phyloP scores from a whole-genome alignment of 331 rosid genomes.

The Quercus tomentella region DNA sequence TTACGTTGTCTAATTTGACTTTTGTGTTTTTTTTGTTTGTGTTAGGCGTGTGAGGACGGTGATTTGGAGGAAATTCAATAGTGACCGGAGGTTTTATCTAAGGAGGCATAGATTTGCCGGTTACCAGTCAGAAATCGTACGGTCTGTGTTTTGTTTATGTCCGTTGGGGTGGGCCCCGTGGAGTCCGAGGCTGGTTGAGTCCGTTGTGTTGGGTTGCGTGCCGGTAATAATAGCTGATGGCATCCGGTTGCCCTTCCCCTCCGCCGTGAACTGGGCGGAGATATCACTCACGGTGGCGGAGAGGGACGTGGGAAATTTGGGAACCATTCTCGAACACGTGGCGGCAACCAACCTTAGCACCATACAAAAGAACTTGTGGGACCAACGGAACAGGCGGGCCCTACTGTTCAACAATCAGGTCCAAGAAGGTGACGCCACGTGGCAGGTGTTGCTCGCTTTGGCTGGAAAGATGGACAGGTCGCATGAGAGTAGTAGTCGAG shows the following conservation, averaged over 20 bases:
- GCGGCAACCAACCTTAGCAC: conserved; percentile 64
- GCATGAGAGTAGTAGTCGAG: not conserved
- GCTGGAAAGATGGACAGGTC: conserved; percentile 55
- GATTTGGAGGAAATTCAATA: conserved; percentile 68
- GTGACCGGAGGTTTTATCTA: conserved; percentile 67
- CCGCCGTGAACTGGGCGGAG: conserved; percentile 67
- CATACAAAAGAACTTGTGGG: conserved; percentile 67
- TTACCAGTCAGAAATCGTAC: conserved; percentile 83
- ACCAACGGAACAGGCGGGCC: conserved; percentile 52
- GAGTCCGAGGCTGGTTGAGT: conserved; percentile 94
- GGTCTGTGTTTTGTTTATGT: conserved; percentile 79
- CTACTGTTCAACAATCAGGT: conserved; percentile 48
- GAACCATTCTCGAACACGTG: conserved; percentile 62
- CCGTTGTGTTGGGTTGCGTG: conserved; percentile 78
- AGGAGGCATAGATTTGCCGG: conserved; percentile 73
- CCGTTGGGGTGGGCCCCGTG: conserved; percentile 99
- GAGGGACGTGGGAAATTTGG: conserved; percentile 64
- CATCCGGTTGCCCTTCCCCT: conserved; percentile 63
- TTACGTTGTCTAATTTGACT: not conserved
- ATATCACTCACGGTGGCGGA: conserved; percentile 83
- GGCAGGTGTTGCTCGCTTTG: conserved; percentile 56
- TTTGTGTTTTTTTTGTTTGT: not conserved
- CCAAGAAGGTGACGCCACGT: conserved; percentile 87
- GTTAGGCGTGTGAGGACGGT: conserved; percentile 69
- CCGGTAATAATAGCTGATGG: conserved; percentile 89